Conservation (phyloP, 768 basidiomycete species). For the Ramaria sp. region DNA sequence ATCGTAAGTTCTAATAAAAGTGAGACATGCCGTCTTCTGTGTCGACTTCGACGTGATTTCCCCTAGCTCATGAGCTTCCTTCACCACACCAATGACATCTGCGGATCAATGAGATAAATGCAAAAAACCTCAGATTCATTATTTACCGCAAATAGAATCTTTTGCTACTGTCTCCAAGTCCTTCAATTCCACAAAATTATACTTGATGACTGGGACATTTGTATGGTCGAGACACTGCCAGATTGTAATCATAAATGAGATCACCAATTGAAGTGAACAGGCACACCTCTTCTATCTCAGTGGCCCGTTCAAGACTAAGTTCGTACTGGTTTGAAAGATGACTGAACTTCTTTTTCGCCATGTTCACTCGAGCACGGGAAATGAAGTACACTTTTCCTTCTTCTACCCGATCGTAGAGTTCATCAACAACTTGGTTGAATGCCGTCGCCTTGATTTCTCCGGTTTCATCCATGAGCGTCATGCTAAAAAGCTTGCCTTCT, state of each 20-base stretch:
- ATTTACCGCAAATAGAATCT: constrained; percentile 74
- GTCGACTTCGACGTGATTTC: constrained; percentile 71
- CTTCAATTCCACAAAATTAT: constrained; percentile 63
- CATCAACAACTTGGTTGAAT: constrained; percentile 80
- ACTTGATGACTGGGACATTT: constrained; percentile 74
- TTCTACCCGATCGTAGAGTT: constrained; percentile 72
- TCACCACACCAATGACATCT: constrained; percentile 88
- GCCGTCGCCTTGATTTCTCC: constrained; percentile 87
- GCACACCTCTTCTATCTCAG: constrained; percentile 75
- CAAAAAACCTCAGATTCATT: not conserved
- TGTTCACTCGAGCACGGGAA: constrained; percentile 82
- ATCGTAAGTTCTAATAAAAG: not conserved
- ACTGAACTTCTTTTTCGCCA: constrained; percentile 95
- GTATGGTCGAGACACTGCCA: constrained; percentile 70
- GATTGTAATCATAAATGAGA: not conserved
- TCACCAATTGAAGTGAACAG: not conserved
- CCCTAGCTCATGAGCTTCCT: constrained; percentile 56
- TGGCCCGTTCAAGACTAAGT: constrained; percentile 71
- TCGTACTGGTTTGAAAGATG: constrained; percentile 90
- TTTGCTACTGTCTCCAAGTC: constrained; percentile 55
- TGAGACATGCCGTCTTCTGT: constrained; percentile 45
- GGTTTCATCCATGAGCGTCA: constrained; percentile 90
- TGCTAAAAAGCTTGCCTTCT: constrained; percentile 90
- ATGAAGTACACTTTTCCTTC: constrained; percentile 91
- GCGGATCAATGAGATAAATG: not conserved